Evolutionary conservation across 768 basidiomycete species (phyloP), one percentile per base, ranked within the genome.

Genomic region (Phylloporus sp.): DNA sequence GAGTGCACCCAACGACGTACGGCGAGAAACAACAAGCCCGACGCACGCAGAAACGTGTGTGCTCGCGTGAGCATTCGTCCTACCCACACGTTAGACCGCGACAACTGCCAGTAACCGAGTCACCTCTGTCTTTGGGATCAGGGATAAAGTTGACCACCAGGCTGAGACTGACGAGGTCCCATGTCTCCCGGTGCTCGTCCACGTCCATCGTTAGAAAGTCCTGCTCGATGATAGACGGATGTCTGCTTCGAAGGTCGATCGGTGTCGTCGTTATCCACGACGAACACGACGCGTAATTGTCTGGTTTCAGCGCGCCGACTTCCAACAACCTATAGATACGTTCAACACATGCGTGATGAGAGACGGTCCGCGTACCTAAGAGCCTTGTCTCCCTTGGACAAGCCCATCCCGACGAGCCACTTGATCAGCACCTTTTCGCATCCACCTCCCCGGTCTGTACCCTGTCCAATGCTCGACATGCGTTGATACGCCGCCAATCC

Each of bases 141-240:
- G 88, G 83, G 2, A 92, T 87, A 59, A 94, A 96, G 60, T 96
- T 96, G 4, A 96, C 66, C 5, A 96, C 93, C 28, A 96, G 69
- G 57, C 90, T 92, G 21, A 94, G 78, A 62, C 89, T 90, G 47
- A 95, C 76, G 17, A 82, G 59, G 54, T 90, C 84, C 86, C 90
- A 96, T 54, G 71, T 71, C 49, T 68, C 74, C 9, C 60, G 59
- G 58, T 86, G 68, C 53, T 75, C 69, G 15, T 56, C 60, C 42
- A 64, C 55, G 41, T 84, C 78, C 64, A 92, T 70, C 6, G 75
- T 60, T 35, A 95, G 63, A 57, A 95, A 94, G 61, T 96, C 90
- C 62, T 93, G 90, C 61, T 94, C 82, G n/a, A 71, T 21, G 22
- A 96, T 94, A 29, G 71, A 65, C 0, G 91, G 85, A 64, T 95